Percentiles rank a stretch among this genome's conserved stretches.
These are phyloP conservation scores for Colletotrichum orchidophilum DNA, from an alignment of 2,329 filamentous ascomycete species.

Conservation along the genomic window DNA sequence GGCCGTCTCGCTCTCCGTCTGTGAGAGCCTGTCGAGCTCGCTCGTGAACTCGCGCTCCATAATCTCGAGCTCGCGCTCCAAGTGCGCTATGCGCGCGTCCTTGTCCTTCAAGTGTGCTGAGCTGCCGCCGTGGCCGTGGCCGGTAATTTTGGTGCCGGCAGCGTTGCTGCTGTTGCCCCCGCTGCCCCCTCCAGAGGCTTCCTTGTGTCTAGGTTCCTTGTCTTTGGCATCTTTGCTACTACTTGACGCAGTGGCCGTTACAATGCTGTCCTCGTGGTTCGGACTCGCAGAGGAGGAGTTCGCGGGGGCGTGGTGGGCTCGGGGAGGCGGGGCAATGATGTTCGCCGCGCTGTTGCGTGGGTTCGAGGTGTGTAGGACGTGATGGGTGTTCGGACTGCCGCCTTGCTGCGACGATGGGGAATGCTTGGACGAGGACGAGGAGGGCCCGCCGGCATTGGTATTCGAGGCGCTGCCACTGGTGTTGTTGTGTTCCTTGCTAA, in stretches of 20 bases:
- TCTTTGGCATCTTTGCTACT: constrained; percentile 37
- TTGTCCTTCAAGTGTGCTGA: constrained; percentile 51
- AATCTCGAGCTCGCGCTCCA: constrained; percentile 61
- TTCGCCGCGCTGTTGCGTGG: constrained; percentile 40
- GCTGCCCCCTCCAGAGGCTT: neutral
- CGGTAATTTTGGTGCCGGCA: neutral
- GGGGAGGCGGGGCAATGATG: constrained; percentile 52
- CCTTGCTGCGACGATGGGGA: neutral
- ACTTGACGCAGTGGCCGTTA: neutral
- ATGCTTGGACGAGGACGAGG: constrained; percentile 1
- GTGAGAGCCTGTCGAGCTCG: constrained; percentile 62
- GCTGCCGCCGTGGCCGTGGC: neutral
- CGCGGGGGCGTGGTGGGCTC: constrained; percentile 48
- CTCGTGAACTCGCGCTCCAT: constrained; percentile 64
- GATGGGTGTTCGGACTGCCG: constrained; percentile 30
- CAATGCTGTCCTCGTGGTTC: constrained; percentile 38
- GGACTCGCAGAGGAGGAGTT: constrained; percentile 43
- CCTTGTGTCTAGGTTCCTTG: constrained; percentile 38
- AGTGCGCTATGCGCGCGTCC: constrained; percentile 61
- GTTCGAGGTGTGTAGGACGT: constrained; percentile 42
- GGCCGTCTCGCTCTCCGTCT: constrained; percentile 64
- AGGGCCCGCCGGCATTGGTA: neutral
- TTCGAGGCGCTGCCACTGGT: constrained; percentile 37
- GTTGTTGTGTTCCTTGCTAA: neutral
- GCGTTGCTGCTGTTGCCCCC: constrained; percentile 31